phyloP scores from a whole-genome alignment of 768 basidiomycete species.

The Termitomyces sp. region DNA sequence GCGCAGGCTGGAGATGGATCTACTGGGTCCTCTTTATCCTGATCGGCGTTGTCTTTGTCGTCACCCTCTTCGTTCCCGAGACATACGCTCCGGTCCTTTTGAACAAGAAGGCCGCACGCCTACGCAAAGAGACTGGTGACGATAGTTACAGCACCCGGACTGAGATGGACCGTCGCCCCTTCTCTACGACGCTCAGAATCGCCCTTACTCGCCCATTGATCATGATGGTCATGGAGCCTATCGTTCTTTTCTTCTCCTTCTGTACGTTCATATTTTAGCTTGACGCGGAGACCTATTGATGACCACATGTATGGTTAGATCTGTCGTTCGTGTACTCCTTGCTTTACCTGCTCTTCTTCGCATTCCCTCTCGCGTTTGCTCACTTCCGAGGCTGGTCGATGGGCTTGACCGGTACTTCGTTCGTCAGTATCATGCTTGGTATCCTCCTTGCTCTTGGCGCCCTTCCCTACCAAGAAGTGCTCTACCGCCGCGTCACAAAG shows the following conservation, averaged over 20 bases:
- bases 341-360: conserved; percentile 39
- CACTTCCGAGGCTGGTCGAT: conserved; percentile 33
- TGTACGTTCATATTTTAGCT: not conserved
- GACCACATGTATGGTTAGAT: conserved; percentile 16
- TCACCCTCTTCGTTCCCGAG: conserved; percentile 44
- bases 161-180: conserved; percentile 7
- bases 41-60: conserved; percentile 27
- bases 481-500: conserved; percentile 26
- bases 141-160: conserved; percentile 9
- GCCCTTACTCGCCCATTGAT: conserved; percentile 7
- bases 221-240: conserved; percentile 12
- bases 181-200: conserved; percentile 2
- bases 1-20: conserved; percentile 41
- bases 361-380: conserved; percentile 37
- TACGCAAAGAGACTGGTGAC: conserved; percentile 31
- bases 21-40: conserved; percentile 47
- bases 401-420: conserved; percentile 37
- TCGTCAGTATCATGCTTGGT: conserved; percentile 40
- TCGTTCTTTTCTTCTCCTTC: conserved; percentile 13
- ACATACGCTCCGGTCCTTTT: conserved; percentile 46
- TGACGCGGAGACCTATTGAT: not conserved
- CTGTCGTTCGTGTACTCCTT: conserved; percentile 40
- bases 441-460: conserved; percentile 24
- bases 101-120: conserved; percentile 31
- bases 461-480: conserved; percentile 29